Evolutionary conservation across 345 rosid species (phyloP).

Genomic region (Populus davidiana): DNA sequence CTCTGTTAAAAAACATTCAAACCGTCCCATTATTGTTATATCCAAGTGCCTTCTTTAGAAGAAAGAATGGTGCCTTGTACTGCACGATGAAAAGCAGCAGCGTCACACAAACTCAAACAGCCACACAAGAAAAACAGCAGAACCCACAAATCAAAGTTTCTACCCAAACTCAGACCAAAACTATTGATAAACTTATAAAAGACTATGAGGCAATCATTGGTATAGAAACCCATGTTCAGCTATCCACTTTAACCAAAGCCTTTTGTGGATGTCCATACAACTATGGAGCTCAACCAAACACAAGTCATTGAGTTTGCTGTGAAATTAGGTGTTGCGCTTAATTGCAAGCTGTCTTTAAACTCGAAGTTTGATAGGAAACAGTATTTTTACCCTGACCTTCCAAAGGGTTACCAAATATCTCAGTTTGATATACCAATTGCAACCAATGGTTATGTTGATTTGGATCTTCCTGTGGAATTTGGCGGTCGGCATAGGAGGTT

Average conservation of each 20-base stretch:
- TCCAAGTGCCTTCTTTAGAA: conserved; percentile 44
- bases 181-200: conserved; percentile 46
- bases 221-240: conserved; percentile 94
- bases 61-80: conserved; percentile 34
- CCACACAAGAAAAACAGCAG: conserved; percentile 52
- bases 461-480: conserved; percentile 84
- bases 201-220: conserved; percentile 86
- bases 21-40: conserved; percentile 41
- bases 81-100: conserved; percentile 43
- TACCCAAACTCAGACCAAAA: conserved; percentile 40
- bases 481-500: conserved; percentile 91
- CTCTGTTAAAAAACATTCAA: conserved; percentile 54
- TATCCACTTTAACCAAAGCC: conserved; percentile 81
- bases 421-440: conserved; percentile 96
- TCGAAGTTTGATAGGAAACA: conserved; percentile 96
- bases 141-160: conserved; percentile 40
- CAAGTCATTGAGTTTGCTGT: conserved; percentile 81
- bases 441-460: conserved; percentile 61
- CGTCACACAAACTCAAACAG: conserved; percentile 37
- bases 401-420: conserved; percentile 94
- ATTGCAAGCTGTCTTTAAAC: conserved; percentile 71
- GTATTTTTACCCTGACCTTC: conserved; percentile 95
- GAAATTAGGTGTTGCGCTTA: conserved; percentile 78
- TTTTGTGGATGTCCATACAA: conserved; percentile 84
- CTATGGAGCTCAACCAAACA: conserved; percentile 73